Percentiles rank a stretch among this genome's conserved stretches.
Evolutionary conservation across 1,284 basidiomycete genomes (phyloP).

Genomic region (Fomitiporia mediterranea): DNA sequence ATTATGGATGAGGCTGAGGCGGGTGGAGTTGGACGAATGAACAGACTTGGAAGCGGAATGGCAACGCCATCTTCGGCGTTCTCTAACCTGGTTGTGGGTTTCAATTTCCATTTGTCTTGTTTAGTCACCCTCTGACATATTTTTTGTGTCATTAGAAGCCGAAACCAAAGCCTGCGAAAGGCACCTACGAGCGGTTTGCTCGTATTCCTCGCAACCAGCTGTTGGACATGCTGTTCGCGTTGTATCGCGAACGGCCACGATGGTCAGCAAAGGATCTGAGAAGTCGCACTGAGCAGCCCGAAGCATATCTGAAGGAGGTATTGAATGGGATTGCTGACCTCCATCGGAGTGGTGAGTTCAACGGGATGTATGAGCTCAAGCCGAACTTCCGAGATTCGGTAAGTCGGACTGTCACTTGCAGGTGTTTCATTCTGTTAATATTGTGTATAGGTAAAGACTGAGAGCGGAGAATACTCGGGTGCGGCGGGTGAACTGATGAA

Average conservation of each 20-base stretch:
- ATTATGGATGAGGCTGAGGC: constrained; percentile 55
- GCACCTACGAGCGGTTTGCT: constrained; percentile 81
- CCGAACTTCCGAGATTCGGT: constrained; percentile 51
- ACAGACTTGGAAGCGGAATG: constrained; percentile 46
- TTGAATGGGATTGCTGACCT: constrained; percentile 78
- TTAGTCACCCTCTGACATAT: neutral
- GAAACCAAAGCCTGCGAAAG: constrained; percentile 61
- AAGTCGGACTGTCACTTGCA: neutral
- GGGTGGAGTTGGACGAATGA: constrained; percentile 63
- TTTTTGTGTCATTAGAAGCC: constrained; percentile 39
- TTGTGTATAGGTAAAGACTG: constrained; percentile 54
- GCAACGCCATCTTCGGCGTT: constrained; percentile 36
- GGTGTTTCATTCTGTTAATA: neutral
- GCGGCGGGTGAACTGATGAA: constrained; percentile 30
- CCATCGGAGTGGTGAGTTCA: constrained; percentile 75
- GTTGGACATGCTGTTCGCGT: constrained; percentile 76
- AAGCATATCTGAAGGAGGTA: constrained; percentile 86
- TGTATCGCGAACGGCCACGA: constrained; percentile 75
- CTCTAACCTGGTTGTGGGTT: constrained; percentile 55
- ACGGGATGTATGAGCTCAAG: constrained; percentile 66
- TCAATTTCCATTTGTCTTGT: neutral
- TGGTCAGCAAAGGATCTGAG: constrained; percentile 83
- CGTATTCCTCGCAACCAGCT: constrained; percentile 88
- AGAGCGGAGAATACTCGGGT: constrained; percentile 41
- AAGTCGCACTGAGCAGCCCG: constrained; percentile 85